Evolutionary conservation across 495 filamentous ascomycete genomes (phyloP).

Genomic region (Neurospora hispaniola): DNA sequence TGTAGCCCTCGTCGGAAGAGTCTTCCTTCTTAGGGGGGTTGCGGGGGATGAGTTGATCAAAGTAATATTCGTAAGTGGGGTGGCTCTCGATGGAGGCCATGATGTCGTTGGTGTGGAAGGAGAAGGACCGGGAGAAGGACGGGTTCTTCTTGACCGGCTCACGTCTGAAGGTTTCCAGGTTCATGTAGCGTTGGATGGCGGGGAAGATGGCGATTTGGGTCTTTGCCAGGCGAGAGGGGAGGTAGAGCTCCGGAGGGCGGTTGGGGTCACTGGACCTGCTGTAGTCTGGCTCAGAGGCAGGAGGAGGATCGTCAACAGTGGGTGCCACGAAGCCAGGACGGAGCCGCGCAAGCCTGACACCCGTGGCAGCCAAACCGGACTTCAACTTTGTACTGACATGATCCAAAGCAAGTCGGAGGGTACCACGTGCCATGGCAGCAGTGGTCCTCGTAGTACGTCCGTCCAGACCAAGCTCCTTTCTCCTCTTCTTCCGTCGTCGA

Average conservation of each 20-base stretch:
- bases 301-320: background rate
- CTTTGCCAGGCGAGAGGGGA: constrained; percentile 26
- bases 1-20: background rate
- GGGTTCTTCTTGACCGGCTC: constrained; percentile 21
- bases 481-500: background rate
- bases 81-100: background rate
- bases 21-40: background rate
- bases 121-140: constrained; percentile 7
- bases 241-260: constrained; percentile 6
- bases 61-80: background rate
- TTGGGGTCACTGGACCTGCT: background rate
- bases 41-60: background rate
- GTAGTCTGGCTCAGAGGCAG: background rate
- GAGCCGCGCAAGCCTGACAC: background rate
- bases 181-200: constrained; percentile 23
- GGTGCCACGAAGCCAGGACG: background rate
- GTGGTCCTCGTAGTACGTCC: background rate
- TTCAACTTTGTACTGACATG: background rate
- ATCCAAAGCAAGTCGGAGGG: background rate
- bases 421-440: background rate
- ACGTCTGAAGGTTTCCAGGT: background rate
- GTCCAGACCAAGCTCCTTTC: background rate
- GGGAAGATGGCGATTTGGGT: constrained; percentile 32
- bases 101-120: background rate
- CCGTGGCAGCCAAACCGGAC: background rate